phyloP scores from a whole-genome alignment of 2,329 filamentous ascomycete genomes.

The Spiromastix sp. region DNA sequence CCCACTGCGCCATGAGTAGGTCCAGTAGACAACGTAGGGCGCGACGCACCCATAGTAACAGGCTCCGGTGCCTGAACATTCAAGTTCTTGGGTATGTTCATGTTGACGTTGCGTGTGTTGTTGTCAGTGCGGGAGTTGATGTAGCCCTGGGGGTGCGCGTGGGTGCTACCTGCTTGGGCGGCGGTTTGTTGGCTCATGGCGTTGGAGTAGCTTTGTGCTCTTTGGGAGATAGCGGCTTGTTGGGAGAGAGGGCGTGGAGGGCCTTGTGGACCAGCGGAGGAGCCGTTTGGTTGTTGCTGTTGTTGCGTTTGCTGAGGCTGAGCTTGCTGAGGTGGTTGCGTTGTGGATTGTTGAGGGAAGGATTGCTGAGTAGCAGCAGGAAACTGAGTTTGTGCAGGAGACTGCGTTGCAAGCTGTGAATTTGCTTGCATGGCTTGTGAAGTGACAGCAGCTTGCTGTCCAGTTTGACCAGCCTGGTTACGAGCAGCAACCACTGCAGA shows the following conservation, averaged over 20 bases:
- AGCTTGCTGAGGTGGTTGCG: slow-evolving; percentile 10
- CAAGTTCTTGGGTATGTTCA: slow-evolving; percentile 74
- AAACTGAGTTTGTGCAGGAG: slow-evolving; percentile 9
- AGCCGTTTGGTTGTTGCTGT: slow-evolving; percentile 22
- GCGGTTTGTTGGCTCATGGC: slow-evolving; percentile 17
- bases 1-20: slow-evolving; percentile 64
- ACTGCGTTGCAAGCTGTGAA: slow-evolving; percentile 21
- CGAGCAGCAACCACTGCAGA: slow-evolving; percentile 37
- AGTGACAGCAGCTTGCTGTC: slow-evolving; percentile 27
- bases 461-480: slow-evolving; percentile 27
- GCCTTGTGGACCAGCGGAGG: slow-evolving; percentile 24
- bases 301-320: slow-evolving; percentile 22
- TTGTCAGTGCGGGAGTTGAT: slow-evolving; percentile 31
- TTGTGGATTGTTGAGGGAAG: background rate
- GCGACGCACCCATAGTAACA: slow-evolving; percentile 58
- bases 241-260: slow-evolving; percentile 35
- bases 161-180: slow-evolving; percentile 20
- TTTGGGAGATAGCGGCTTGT: slow-evolving; percentile 35
- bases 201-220: slow-evolving; percentile 34
- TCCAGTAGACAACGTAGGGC: slow-evolving; percentile 77
- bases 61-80: slow-evolving; percentile 62
- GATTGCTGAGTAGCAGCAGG: slow-evolving; percentile 3
- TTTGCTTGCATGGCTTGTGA: slow-evolving; percentile 23
- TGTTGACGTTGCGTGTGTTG: slow-evolving; percentile 47
- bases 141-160: slow-evolving; percentile 32